Evolutionary conservation across 305 asterid species (phyloP).

Genomic region (Vinca major): DNA sequence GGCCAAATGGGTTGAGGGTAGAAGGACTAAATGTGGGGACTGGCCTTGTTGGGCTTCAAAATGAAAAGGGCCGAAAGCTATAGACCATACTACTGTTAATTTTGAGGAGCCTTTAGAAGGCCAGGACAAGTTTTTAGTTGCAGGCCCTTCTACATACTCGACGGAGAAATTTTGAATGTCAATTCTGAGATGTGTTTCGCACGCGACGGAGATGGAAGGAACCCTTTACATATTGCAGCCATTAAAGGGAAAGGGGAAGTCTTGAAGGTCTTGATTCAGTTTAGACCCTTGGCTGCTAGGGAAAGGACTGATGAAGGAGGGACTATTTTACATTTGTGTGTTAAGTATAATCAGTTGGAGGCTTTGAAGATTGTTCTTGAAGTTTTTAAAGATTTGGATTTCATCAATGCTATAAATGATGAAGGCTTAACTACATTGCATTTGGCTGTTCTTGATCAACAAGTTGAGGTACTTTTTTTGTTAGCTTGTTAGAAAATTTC

Average conservation of each 20-base stretch:
- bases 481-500: no score
- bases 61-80: no score
- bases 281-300: conserved; percentile 12
- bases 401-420: conserved; percentile 21
- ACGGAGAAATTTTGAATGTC: background rate
- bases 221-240: conserved; percentile 31
- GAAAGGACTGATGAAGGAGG: conserved; percentile 8
- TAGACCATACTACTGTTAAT: no score
- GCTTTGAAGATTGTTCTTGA: conserved; percentile 23
- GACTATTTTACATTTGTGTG: conserved; percentile 26
- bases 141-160: conserved; percentile 23
- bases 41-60: no score
- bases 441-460: conserved; percentile 25
- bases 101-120: no score
- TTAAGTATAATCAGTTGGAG: conserved; percentile 19
- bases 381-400: background rate
- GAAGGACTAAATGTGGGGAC: no score
- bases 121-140: no score
- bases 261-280: conserved; percentile 13
- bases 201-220: conserved; percentile 20
- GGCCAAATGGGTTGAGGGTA: no score
- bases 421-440: conserved; percentile 40
- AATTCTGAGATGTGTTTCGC: conserved; percentile 13
- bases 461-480: conserved; percentile 26
- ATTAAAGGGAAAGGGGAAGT: conserved; percentile 24